Evolutionary conservation across 2,329 filamentous ascomycete species (phyloP), one percentile per base, ranked within the genome.

Genomic region (Penicillium decumbens): DNA sequence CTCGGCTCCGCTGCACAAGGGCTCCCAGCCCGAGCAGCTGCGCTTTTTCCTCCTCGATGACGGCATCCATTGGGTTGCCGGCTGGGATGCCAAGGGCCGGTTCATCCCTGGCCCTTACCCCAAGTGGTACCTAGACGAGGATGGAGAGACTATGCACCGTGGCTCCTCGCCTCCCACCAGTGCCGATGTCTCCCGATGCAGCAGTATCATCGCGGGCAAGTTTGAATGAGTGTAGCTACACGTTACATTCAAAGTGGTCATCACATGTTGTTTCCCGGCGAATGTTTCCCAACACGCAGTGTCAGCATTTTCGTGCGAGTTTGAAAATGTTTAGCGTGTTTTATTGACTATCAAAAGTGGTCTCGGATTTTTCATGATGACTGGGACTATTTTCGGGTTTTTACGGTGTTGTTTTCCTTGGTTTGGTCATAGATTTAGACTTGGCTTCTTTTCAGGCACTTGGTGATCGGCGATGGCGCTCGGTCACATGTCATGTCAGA

Each of bases 101-200:
- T 78, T 78, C 60, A 72, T 78, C 38, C 74, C 74, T 3, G 75
- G 75, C 1, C 75, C 75, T 3, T 78, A 77, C 57, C 72, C 74
- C 46, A 72, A 75, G 41, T 78, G 75, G 75, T 71, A 67, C 53
- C 65, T 75, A 40, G 75, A 77, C 50, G 51, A 67, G 30, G 65
- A 69, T 44, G 71, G 68, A 37, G 54, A 56, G 32, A 65, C 62
- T 12, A 69, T 72, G 68, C 64, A 57, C 20, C 68, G 63, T 18
- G 58, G 59, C 23, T 60, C 63, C 38, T 57, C 62, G 27, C 63
- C 65, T n/a, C 61, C 65, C 6, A 63, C 65, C 24, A 69, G 65
- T 56, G 63, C 65, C 37, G 63, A 65, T 35, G 66, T 70, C 23
- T 70, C 67, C 41, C 66, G 66, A n/a, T 63, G 58, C 54, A 65